Conservation (phyloP, 805 yeast genomes). For the Candida stauntonica region DNA sequence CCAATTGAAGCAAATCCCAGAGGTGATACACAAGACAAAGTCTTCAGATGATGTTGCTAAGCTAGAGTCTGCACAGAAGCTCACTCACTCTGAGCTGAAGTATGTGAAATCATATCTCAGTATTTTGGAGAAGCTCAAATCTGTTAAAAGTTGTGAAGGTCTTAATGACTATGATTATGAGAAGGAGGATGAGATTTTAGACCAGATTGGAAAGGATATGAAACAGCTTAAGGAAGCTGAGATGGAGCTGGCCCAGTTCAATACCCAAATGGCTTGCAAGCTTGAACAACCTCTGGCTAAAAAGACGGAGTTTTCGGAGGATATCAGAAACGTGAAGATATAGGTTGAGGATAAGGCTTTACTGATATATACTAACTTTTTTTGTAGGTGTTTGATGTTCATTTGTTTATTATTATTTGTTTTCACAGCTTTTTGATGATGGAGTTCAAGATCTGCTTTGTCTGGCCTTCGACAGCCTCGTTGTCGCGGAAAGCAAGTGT, state of each 20-base stretch:
- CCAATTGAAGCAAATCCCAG: constrained; percentile 13
- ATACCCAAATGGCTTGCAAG: background rate
- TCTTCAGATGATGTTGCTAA: constrained; percentile 1
- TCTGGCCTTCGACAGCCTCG: constrained; percentile 21
- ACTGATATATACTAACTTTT: background rate
- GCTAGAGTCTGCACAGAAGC: constrained; percentile 2
- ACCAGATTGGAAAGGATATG: constrained; percentile 21
- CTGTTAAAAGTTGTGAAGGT: constrained; percentile 12
- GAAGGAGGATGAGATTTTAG: constrained; percentile 24
- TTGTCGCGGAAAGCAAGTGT: too few relatives aligned
- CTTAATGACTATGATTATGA: constrained; percentile 23
- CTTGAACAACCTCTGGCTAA: background rate
- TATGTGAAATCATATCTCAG: constrained; percentile 20
- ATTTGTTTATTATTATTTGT: background rate
- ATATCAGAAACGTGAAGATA: constrained; percentile 2
- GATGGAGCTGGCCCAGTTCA: constrained; percentile 3
- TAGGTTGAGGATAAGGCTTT: background rate
- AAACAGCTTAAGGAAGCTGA: constrained; percentile 22
- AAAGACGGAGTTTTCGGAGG: constrained; percentile 2
- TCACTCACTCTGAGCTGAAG: constrained; percentile 17
- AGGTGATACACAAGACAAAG: constrained; percentile 4
- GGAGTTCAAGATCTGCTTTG: constrained; percentile 21
- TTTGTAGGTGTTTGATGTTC: background rate
- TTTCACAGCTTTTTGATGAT: constrained; percentile 22
- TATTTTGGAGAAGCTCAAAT: constrained; percentile 18